Percentiles rank a stretch among this genome's conserved stretches.
Evolutionary conservation across 768 basidiomycete genomes (phyloP).

Genomic region (Bullera alba): DNA sequence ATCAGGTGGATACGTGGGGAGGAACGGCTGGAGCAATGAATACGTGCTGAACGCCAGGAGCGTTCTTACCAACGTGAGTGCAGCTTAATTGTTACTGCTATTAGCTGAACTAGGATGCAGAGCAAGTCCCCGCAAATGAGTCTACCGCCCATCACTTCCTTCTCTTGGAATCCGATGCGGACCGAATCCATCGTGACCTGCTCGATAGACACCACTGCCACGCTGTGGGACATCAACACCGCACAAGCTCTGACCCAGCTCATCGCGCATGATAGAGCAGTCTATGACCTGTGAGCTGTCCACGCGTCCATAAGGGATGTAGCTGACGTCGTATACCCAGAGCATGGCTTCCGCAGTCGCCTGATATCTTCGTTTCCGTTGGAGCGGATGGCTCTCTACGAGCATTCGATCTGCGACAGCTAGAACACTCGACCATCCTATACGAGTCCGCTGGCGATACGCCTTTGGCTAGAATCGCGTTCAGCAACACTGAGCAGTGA

Average conservation of each 20-base stretch:
- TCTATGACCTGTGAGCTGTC: slow-evolving; percentile 35
- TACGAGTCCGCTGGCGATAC: slow-evolving; percentile 60
- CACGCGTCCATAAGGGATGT: neutral
- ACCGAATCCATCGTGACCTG: slow-evolving; percentile 91
- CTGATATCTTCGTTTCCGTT: slow-evolving; percentile 95
- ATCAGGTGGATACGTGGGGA: slow-evolving; percentile 27
- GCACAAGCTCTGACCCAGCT: slow-evolving; percentile 90
- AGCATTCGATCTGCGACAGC: slow-evolving; percentile 89
- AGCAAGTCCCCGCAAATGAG: slow-evolving; percentile 81
- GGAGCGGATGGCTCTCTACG: slow-evolving; percentile 94
- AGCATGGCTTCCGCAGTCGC: slow-evolving; percentile 96
- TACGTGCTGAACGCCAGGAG: slow-evolving; percentile 28
- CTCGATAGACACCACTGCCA: slow-evolving; percentile 97
- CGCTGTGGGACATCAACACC: slow-evolving; percentile 97
- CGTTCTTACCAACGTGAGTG: slow-evolving; percentile 41
- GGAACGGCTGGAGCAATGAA: slow-evolving; percentile 23
- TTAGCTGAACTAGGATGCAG: slow-evolving; percentile 49
- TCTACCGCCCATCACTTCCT: slow-evolving; percentile 86
- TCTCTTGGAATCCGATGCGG: slow-evolving; percentile 93
- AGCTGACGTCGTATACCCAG: slow-evolving; percentile 52
- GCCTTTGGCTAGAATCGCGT: slow-evolving; percentile 42
- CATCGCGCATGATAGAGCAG: slow-evolving; percentile 80
- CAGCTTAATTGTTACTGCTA: neutral
- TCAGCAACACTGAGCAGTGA: slow-evolving; percentile 49
- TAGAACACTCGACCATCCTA: slow-evolving; percentile 96